phyloP scores from a whole-genome alignment of 768 basidiomycete species.

The Chalciporus piperatus region DNA sequence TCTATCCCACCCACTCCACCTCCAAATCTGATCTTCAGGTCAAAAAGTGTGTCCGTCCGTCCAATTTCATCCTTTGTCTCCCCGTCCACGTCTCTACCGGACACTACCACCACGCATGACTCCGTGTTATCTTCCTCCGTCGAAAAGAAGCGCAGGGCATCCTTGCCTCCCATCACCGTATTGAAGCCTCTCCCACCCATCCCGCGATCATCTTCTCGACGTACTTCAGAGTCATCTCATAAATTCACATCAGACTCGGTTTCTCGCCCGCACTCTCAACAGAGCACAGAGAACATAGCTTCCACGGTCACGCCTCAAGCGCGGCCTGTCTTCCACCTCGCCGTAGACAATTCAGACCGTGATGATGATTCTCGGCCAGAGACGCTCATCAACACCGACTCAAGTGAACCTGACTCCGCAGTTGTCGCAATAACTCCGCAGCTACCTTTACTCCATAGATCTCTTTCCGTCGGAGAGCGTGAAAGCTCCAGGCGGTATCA shows the following conservation, averaged over 20 bases:
- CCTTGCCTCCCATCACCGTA: conserved; percentile 38
- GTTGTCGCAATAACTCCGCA: neutral
- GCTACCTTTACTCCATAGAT: neutral
- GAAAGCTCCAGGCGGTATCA: conserved; percentile 58
- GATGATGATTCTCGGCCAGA: conserved; percentile 11
- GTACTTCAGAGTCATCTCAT: neutral
- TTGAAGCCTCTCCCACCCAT: conserved; percentile 12
- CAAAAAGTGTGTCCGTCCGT: conserved; percentile 34
- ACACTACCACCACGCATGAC: conserved; percentile 24
- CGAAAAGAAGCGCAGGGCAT: conserved; percentile 36
- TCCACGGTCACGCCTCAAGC: neutral
- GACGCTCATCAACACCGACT: neutral
- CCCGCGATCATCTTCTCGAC: neutral
- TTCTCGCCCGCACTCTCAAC: neutral
- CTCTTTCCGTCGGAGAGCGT: neutral
- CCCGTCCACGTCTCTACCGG: conserved; percentile 30
- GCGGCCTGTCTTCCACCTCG: conserved; percentile 16
- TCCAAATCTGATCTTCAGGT: conserved; percentile 34
- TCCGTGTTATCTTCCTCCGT: conserved; percentile 7
- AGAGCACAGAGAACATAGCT: neutral
- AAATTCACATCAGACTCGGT: neutral
- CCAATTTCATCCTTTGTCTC: conserved; percentile 49
- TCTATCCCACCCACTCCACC: conserved; percentile 60
- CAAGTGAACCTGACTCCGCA: conserved; percentile 1
- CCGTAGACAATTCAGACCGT: conserved; percentile 15